These are phyloP conservation scores for Prosopis cineraria DNA, from an alignment of 306 rosid genomes.

Conservation along the genomic window DNA sequence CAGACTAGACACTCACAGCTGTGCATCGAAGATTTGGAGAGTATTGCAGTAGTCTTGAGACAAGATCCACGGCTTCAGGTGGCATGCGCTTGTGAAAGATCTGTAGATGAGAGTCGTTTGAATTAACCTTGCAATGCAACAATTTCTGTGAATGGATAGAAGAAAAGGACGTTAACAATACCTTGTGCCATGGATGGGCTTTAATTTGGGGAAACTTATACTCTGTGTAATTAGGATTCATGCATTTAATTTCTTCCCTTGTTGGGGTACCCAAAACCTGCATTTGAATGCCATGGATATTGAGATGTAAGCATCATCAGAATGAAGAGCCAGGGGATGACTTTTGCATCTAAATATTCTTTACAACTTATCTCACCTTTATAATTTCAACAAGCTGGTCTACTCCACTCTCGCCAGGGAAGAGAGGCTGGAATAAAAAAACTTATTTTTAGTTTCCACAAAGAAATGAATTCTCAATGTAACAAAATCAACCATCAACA, in stretches of 20 bases:
- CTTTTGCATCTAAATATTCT: not conserved
- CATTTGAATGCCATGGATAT: conserved; percentile 27
- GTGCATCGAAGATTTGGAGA: conserved; percentile 94
- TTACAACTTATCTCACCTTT: conserved; percentile 51
- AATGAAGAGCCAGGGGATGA: not conserved
- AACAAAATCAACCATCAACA: conserved; percentile 7
- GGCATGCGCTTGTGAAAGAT: conserved; percentile 92
- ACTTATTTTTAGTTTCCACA: conserved; percentile 27
- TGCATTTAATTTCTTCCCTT: conserved; percentile 94
- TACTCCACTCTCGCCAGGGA: conserved; percentile 95
- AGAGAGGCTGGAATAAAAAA: conserved; percentile 69
- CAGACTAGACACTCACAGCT: conserved; percentile 65
- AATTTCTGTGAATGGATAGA: conserved; percentile 5
- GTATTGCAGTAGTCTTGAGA: conserved; percentile 90
- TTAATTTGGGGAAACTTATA: conserved; percentile 92
- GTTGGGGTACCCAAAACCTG: conserved; percentile 98
- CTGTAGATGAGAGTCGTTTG: conserved; percentile 43
- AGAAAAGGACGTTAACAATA: conserved; percentile 29
- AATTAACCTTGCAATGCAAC: conserved; percentile 5
- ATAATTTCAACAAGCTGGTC: conserved; percentile 95
- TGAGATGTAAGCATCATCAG: conserved; percentile 20
- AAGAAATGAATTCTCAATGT: conserved; percentile 14
- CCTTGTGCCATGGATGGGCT: conserved; percentile 99
- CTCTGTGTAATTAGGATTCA: conserved; percentile 96
- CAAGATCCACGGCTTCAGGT: conserved; percentile 96